Evolutionary conservation across 768 basidiomycete species (phyloP).

Genomic region (Panellus pusillus): DNA sequence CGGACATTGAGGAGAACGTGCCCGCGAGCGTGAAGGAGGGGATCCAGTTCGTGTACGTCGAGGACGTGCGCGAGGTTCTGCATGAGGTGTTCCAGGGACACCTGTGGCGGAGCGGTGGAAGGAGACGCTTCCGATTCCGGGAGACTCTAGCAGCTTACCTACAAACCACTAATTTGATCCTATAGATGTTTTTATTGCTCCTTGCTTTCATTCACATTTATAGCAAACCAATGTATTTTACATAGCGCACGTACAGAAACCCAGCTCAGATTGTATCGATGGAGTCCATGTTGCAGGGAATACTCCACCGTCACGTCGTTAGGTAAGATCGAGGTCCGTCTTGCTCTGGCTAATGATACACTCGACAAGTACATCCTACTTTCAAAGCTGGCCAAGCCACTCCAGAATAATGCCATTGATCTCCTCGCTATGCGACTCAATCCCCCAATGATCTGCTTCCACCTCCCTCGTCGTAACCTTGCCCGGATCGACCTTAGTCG

Average conservation of each 20-base stretch:
- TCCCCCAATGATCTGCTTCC: conserved; percentile 1
- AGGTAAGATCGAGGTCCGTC: too few relatives aligned
- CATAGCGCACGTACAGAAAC: conserved; percentile 3
- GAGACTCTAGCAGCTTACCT: background rate
- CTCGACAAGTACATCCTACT: too few relatives aligned
- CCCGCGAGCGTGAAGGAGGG: conserved; percentile 94
- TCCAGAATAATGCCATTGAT: background rate
- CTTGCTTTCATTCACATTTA: background rate
- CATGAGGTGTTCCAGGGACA: conserved; percentile 78
- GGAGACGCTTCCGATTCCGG: conserved; percentile 45
- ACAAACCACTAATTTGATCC: conserved; percentile 2
- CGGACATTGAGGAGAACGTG: conserved; percentile 97
- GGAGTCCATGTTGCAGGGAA: too few relatives aligned
- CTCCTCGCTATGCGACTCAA: conserved; percentile 1
- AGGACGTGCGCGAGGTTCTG: conserved; percentile 88
- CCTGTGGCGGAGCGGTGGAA: conserved; percentile 63
- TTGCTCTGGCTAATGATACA: too few relatives aligned
- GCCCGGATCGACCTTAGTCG: background rate
- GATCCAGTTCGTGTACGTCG: conserved; percentile 93
- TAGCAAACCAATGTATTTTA: conserved; percentile 7
- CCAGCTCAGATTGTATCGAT: conserved; percentile 17
- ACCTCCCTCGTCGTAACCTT: background rate
- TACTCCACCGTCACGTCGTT: too few relatives aligned
- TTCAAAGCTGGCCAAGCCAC: background rate
- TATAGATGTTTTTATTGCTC: background rate